Base-by-base conservation (phyloP, 305 asterid genomes). In the Plantago rigida region DNA sequence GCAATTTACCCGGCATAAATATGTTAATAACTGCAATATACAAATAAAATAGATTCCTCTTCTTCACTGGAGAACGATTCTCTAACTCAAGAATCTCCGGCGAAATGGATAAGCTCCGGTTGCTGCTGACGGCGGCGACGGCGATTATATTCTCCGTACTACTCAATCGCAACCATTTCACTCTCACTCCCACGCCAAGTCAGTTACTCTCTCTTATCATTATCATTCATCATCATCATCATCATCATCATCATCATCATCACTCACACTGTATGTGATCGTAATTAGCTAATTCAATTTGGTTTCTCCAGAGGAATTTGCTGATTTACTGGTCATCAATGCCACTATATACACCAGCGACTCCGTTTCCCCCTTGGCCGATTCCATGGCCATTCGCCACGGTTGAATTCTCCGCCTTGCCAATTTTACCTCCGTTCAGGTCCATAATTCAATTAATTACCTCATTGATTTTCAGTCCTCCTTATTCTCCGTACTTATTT, bases 341-440 rank as follows among this genome's bases (percentile, higher is more conserved):
- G 98, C 87, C 71, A 81, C 89, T 24, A 86, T 92, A 57, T 88
- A 78, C 81, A 92, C 98, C 73, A 76, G 89, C 70, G 87, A 88
- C 66, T 79, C 62, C 26, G 73, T 84, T 62, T 73, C 77, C 47
- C 95, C 84, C 15, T 83, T 83, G 65, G 95, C 84, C 47, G 89
- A 88, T 58, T 79, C 95, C 28, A 86, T 92, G 86, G 98, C 96
- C 56, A 69, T 92, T 72, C 81, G 75, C 59, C 68, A 74, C 47
- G 86, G 85, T 11, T 88, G 94, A 53, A 73, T 92, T 77, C 69
- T 92, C 28, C 78, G 86, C 41, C 47, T 83, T 51, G 96, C 95
- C 52, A 68, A 60, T 67, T 80, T 69, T 73, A 79, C 94, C 42
- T 73, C 83, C 56, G 2, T 86, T 49, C 71, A 86, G 94, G 98